phyloP scores from a whole-genome alignment of 176 grass and related monocot species.

The Raddia distichophylla region DNA sequence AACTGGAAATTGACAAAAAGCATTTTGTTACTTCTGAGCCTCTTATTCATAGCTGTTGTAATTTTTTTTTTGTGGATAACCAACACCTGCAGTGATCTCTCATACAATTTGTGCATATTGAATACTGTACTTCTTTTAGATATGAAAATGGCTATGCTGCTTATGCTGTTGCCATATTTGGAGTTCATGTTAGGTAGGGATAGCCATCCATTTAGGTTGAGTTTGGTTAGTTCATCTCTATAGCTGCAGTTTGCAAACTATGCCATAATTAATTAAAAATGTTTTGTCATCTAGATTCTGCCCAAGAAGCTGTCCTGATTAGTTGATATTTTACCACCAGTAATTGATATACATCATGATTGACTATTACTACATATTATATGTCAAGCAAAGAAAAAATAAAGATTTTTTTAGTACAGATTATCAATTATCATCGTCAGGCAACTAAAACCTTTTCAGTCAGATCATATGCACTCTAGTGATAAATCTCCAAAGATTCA shows the following conservation, averaged over 20 bases:
- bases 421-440: background rate
- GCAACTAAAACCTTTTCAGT: background rate
- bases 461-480: background rate
- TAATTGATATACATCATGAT: background rate
- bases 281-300: background rate
- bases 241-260: background rate
- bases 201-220: background rate
- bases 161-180: conserved; percentile 11
- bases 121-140: background rate
- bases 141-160: background rate
- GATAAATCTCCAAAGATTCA: background rate
- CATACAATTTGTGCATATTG: background rate
- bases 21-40: background rate
- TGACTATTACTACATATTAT: background rate
- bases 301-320: background rate
- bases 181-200: conserved; percentile 20
- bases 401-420: background rate
- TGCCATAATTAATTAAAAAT: background rate
- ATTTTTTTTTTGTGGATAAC: background rate
- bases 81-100: background rate
- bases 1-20: background rate
- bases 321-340: background rate
- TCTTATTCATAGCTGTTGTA: background rate
- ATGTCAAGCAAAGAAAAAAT: background rate
- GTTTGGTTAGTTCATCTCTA: conserved; percentile 1